Base-by-base conservation (phyloP, 441 rosid species). In the Pelargonium australe region DNA sequence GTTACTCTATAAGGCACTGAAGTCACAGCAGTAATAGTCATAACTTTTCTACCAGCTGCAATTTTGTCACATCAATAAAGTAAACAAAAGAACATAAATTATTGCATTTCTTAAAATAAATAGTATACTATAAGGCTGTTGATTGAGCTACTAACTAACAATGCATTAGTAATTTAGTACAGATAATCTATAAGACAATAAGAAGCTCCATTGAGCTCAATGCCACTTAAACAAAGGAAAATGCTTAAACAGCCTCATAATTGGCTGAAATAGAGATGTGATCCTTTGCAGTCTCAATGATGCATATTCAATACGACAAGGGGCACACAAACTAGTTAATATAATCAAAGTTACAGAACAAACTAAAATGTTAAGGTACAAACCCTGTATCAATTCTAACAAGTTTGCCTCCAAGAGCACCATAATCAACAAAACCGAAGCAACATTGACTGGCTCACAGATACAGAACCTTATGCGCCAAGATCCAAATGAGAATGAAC, bases 131-230 rank as follows among this genome's bases (percentile, higher is more conserved):
- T 57, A 20, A 58, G n/a, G n/a, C 63, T 16, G 11, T 13, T 20
- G 23, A 58, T 58, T 58, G 5, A 4, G 37, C 4, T 31, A 31
- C 37, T 31, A 25, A 19, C 31, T 58, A 20, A 58, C 9, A 9
- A 7, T 19, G 31, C 23, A 28, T 7, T 17, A 6, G 12, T 17
- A 55, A 57, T 57, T 17, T 8, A 57, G 5, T 19, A 19, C 31
- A 17, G 2, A 9, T 17, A 12, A 17, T 16, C 12, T 25, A 1
- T 7, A 25, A 11, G 4, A 58, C 5, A 10, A 20, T 58, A 7
- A 12, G n/a, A 8, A 8, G 63, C 31, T 58, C 63, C 63, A 58
- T 58, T 58, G 63, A 58, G 28, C 63, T 58, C 63, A 58, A 51
- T n/a, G 17, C 60, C 17, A 53, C 5, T 53, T 13, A 17, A 53